Evolutionary conservation across 192 early-diverging fungal species (phyloP).

Genomic region (Lobosporangium transversale): DNA sequence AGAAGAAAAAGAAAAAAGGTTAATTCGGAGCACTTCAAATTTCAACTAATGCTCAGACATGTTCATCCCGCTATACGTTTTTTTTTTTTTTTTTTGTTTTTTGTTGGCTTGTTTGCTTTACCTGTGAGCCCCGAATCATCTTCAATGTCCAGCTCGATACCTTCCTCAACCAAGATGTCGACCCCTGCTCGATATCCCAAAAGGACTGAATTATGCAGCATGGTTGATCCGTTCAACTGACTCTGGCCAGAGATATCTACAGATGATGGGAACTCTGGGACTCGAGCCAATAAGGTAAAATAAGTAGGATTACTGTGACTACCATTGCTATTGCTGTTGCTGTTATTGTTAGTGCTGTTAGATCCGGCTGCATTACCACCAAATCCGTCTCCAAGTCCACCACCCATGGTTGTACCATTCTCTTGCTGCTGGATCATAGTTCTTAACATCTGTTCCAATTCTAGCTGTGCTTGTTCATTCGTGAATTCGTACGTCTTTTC

Average conservation of each 20-base stretch:
- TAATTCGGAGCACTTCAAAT: not conserved
- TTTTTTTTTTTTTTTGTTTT: too few relatives aligned
- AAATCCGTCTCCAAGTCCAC: slow-evolving; percentile 31
- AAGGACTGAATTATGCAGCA: slow-evolving; percentile 49
- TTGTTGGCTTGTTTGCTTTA: too few relatives aligned
- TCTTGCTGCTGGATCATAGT: slow-evolving; percentile 34
- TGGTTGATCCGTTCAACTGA: slow-evolving; percentile 44
- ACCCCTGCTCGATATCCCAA: slow-evolving; percentile 44
- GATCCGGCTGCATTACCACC: slow-evolving; percentile 2
- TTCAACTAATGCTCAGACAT: not conserved
- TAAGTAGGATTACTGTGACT: slow-evolving; percentile 7
- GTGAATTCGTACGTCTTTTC: slow-evolving; percentile 49
- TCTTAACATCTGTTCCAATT: slow-evolving; percentile 46
- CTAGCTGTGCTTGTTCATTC: slow-evolving; percentile 46
- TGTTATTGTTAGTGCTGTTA: not conserved
- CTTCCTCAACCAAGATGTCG: slow-evolving; percentile 39
- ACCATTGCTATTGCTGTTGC: not conserved
- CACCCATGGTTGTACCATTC: too few relatives aligned
- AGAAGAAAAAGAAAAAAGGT: not conserved
- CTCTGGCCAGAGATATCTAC: slow-evolving; percentile 42
- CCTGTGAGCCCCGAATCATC: slow-evolving; percentile 48
- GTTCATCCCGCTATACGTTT: too few relatives aligned
- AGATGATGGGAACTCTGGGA: slow-evolving; percentile 31
- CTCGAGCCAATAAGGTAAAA: slow-evolving; percentile 22
- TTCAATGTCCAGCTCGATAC: slow-evolving; percentile 46